Percentiles rank a stretch among this genome's conserved stretches.
phyloP scores from a whole-genome alignment of 2,329 filamentous ascomycete genomes.

The Hansfordia pulvinata region DNA sequence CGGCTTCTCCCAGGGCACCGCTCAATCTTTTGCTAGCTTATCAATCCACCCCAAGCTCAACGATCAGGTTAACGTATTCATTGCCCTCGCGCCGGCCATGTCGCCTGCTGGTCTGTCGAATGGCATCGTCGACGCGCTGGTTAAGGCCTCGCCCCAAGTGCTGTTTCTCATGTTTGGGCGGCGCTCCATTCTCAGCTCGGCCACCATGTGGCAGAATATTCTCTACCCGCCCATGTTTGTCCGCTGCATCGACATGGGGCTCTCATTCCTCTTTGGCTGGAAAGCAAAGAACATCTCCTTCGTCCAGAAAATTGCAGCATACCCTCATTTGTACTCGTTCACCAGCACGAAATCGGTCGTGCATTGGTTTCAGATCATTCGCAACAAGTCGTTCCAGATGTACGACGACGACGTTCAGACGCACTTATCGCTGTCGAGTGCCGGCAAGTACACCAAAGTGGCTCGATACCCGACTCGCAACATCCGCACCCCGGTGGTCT shows the following conservation, averaged over 20 bases:
- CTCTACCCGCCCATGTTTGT: slow-evolving; percentile 91
- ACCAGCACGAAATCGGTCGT: slow-evolving; percentile 95
- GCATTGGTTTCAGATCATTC: slow-evolving; percentile 99
- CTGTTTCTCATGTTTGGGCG: slow-evolving; percentile 88
- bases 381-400: slow-evolving; percentile 94
- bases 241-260: slow-evolving; percentile 67
- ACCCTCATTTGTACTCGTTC: slow-evolving; percentile 91
- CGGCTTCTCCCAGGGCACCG: slow-evolving; percentile 93
- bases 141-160: slow-evolving; percentile 87
- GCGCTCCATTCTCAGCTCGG: slow-evolving; percentile 78
- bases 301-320: slow-evolving; percentile 86
- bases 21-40: slow-evolving; percentile 87
- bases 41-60: slow-evolving; percentile 89
- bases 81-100: slow-evolving; percentile 93
- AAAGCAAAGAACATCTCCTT: slow-evolving; percentile 67
- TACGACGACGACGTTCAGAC: slow-evolving; percentile 89
- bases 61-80: slow-evolving; percentile 87
- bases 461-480: slow-evolving; percentile 94
- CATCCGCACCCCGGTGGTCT: slow-evolving; percentile 87
- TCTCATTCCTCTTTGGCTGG: slow-evolving; percentile 85
- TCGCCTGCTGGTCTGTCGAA: slow-evolving; percentile 83
- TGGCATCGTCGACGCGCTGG: slow-evolving; percentile 79
- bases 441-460: slow-evolving; percentile 84
- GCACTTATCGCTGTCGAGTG: slow-evolving; percentile 55
- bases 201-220: slow-evolving; percentile 95